Conservation (phyloP, 768 basidiomycete genomes). For the Albatrellus ellisii region DNA sequence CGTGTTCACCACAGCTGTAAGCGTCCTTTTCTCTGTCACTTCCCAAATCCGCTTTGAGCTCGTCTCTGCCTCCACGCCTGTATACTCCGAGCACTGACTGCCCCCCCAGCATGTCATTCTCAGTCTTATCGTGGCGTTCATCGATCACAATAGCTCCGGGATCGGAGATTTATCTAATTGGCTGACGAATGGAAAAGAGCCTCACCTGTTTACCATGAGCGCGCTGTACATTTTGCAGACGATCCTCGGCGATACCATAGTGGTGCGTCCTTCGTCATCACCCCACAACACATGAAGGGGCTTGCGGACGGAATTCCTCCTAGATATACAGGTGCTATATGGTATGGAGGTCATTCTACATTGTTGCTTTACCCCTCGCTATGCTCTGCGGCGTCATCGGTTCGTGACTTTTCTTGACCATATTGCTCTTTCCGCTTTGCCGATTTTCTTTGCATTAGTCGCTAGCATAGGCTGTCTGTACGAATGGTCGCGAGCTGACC, state of each 20-base stretch:
- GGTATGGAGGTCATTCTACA: neutral
- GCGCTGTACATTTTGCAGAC: slow-evolving; percentile 1
- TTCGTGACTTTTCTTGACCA: neutral
- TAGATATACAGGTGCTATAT: slow-evolving; percentile 2
- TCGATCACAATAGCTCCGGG: no score
- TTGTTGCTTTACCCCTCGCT: neutral
- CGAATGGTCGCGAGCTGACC: neutral
- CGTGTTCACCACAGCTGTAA: neutral
- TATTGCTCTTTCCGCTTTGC: neutral
- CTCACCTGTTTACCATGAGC: no score
- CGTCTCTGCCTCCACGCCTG: no score
- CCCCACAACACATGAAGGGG: neutral
- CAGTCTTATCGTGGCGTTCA: no score
- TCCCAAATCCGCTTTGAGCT: no score
- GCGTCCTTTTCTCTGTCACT: neutral
- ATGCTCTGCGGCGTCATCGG: neutral
- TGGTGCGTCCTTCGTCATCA: neutral
- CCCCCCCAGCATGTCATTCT: no score
- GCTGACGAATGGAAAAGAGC: no score
- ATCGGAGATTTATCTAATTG: no score
- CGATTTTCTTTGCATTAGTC: neutral
- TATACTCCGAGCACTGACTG: no score
- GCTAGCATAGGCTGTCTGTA: neutral
- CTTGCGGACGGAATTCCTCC: neutral
- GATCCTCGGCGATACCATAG: neutral